Percentiles rank a stretch among this genome's conserved stretches.
phyloP scores from a whole-genome alignment of 768 basidiomycete species.

The Mycena indigotica region DNA sequence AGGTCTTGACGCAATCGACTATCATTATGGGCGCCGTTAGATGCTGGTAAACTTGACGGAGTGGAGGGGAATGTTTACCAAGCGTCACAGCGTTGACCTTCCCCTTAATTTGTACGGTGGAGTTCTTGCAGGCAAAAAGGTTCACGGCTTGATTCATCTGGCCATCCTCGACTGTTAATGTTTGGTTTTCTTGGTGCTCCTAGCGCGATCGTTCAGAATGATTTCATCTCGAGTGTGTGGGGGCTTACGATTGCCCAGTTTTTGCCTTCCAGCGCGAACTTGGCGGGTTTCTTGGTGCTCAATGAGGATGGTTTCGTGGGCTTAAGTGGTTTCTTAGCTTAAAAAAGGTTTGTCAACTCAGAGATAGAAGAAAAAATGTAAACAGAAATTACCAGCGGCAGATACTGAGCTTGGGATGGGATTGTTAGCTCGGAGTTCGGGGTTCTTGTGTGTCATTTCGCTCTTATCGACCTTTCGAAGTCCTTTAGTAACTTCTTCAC shows the following conservation, averaged over 20 bases:
- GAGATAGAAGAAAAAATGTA: too few relatives aligned
- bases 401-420: conserved; percentile 39
- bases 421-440: conserved; percentile 73
- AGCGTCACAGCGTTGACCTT: conserved; percentile 95
- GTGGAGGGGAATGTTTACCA: conserved; percentile 49
- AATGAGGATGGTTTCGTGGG: conserved; percentile 85
- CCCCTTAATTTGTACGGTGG: conserved; percentile 81
- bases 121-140: conserved; percentile 87
- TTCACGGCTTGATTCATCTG: conserved; percentile 85
- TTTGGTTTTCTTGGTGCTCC: conserved; percentile 92
- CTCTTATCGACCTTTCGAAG: conserved; percentile 93
- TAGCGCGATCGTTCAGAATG: conserved; percentile 31
- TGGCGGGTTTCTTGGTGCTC: conserved; percentile 88
- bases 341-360: too few relatives aligned
- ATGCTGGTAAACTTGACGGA: neutral
- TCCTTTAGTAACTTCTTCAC: conserved; percentile 86
- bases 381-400: too few relatives aligned
- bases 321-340: conserved; percentile 67
- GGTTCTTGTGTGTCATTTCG: conserved; percentile 99
- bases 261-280: conserved; percentile 85
- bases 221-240: neutral
- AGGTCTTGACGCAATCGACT: conserved; percentile 90
- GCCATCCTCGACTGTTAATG: conserved; percentile 72
- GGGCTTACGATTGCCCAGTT: conserved; percentile 86
- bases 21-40: conserved; percentile 15